A percentile compares a stretch with the other conserved stretches of the same genome.
Conservation (phyloP, 495 filamentous ascomycete species). For the Tuber magnatum region DNA sequence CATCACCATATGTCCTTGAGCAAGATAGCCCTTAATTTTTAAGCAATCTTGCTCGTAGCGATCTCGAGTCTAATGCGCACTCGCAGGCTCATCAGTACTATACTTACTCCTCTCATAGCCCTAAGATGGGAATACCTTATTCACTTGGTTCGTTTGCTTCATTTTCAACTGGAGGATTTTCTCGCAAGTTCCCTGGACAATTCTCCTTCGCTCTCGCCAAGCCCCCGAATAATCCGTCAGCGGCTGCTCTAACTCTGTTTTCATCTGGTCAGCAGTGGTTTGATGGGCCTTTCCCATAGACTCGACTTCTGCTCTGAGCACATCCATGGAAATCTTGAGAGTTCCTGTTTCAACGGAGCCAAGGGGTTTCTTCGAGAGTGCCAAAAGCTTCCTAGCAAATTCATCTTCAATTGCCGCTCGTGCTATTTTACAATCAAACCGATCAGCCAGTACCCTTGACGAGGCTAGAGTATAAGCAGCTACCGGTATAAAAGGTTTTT, state of each 20-base stretch:
- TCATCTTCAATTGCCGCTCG: slow-evolving; percentile 94
- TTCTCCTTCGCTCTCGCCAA: slow-evolving; percentile 91
- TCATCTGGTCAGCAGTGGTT: slow-evolving; percentile 86
- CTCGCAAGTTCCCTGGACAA: slow-evolving; percentile 86
- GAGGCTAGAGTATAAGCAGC: slow-evolving; percentile 12
- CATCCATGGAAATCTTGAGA: slow-evolving; percentile 73
- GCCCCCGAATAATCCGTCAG: slow-evolving; percentile 83
- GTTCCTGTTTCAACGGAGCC: slow-evolving; percentile 85
- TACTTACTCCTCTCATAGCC: neutral
- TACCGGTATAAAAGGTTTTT: slow-evolving; percentile 82
- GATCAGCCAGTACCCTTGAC: neutral
- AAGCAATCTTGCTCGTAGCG: slow-evolving; percentile 94
- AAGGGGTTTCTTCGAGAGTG: slow-evolving; percentile 78
- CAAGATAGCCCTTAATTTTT: slow-evolving; percentile 96
- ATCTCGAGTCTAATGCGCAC: slow-evolving; percentile 62
- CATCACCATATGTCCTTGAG: slow-evolving; percentile 99
- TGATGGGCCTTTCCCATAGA: slow-evolving; percentile 89
- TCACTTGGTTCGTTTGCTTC: slow-evolving; percentile 81
- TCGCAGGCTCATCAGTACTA: slow-evolving; percentile 15
- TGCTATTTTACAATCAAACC: slow-evolving; percentile 48
- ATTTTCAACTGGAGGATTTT: slow-evolving; percentile 87
- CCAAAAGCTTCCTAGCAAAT: slow-evolving; percentile 83
- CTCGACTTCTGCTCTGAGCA: slow-evolving; percentile 84
- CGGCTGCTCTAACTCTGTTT: slow-evolving; percentile 92
- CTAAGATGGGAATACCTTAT: slow-evolving; percentile 58